Conservation (phyloP, 176 grass and related monocot species). For the Puya raimondii region DNA sequence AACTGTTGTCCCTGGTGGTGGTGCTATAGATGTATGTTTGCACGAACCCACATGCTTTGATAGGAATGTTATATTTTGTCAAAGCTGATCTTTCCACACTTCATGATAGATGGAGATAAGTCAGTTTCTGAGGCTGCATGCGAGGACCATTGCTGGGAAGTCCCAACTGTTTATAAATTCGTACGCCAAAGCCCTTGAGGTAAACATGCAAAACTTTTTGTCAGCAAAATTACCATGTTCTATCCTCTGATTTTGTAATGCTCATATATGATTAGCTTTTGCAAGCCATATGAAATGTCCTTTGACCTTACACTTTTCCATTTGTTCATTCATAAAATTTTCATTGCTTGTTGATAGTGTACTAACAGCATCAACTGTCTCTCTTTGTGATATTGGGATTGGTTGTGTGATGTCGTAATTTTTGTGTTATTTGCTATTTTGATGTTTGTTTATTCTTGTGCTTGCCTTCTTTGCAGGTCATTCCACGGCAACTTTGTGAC, state of each 20-base stretch:
- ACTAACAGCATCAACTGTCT: too few relatives aligned
- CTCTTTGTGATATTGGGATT: too few relatives aligned
- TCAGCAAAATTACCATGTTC: not conserved
- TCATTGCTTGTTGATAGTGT: too few relatives aligned
- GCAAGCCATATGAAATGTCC: not conserved
- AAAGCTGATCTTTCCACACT: slow-evolving; percentile 11
- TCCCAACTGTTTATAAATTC: slow-evolving; percentile 95
- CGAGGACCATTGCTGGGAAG: slow-evolving; percentile 72
- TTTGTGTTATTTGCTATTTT: not conserved
- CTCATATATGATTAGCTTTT: not conserved
- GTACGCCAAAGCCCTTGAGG: slow-evolving; percentile 95
- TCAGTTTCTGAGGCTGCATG: slow-evolving; percentile 67
- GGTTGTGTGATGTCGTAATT: too few relatives aligned
- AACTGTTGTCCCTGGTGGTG: slow-evolving; percentile 91
- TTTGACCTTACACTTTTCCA: not conserved
- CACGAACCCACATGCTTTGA: slow-evolving; percentile 1
- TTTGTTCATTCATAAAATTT: too few relatives aligned
- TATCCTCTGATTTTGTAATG: slow-evolving; percentile 1
- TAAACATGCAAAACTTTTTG: slow-evolving; percentile 6
- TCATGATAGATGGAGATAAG: slow-evolving; percentile 83
- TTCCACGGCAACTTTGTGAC: slow-evolving; percentile 90
- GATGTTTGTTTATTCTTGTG: not conserved
- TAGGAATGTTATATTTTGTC: not conserved
- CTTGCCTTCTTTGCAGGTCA: slow-evolving; percentile 39
- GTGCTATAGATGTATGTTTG: slow-evolving; percentile 76